Base-by-base conservation (phyloP, 1,139 yeast species). In the Yamadazyma trypodendri region DNA sequence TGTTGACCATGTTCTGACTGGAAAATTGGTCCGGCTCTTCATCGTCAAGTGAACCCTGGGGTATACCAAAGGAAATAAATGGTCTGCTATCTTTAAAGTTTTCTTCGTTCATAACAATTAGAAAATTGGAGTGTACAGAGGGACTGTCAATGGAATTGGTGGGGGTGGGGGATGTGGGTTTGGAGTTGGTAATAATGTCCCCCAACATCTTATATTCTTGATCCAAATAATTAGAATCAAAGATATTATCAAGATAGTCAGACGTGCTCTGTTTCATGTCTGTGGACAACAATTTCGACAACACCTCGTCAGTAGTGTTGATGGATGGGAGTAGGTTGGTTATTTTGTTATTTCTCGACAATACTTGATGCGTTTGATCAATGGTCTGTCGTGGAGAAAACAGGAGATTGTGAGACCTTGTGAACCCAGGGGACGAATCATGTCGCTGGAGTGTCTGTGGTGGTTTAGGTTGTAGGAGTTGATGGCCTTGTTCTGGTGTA, bases 171-270 rank as follows among this genome's bases (percentile, higher is more conserved):
- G 76, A 69, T 7, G 76, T 58, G 2, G 81, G 79, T 44, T 75
- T 73, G 23, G 77, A 70, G 35, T 67, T 67, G 24, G 77, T 52
- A 18, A 71, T 46, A 6, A 79, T 68, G 50, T 77, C 83, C 9
- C 83, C 81, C 43, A 80, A 58, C 72, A 78, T 77, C 42, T 68
- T 54, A 49, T 79, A 79, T 52, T 80, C 85, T 44, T 77, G 79
- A 53, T 77, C 77, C 44, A 61, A 60, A 54, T 62, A 73, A 52
- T 61, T 71, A 38, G 66, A 67, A 51, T 51, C 64, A 57, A 60
- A 68, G 31, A 54, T 38, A 24, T 49, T 49, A n/a, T 47, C 51
- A 15, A 45, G 40, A 11, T 38, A 39, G 10, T 49, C 52, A 1
- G 52, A 49, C n/a, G 37, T 32, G 11, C 44, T 25, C 3, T 41